Conservation (phyloP, 257 asterid genomes). For the Solanum chaucha region DNA sequence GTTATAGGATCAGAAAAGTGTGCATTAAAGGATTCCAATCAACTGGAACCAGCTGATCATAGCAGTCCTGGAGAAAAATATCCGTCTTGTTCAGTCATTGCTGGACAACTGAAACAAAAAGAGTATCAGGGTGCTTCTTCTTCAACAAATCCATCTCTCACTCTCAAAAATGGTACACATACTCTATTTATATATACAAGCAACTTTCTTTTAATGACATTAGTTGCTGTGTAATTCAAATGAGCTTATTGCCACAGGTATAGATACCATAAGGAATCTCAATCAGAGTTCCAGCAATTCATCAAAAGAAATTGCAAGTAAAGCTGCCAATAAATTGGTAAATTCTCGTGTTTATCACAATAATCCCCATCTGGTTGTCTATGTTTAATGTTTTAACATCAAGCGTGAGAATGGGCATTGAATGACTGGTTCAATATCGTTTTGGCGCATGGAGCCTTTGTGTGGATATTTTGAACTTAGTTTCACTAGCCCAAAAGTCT, state of each 20-base stretch:
- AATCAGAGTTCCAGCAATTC: constrained; percentile 10
- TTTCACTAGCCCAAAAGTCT: not conserved
- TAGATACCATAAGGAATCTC: not conserved
- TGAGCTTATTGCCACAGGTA: constrained; percentile 14
- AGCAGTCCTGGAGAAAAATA: not conserved
- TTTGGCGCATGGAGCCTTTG: not conserved
- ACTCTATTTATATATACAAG: not conserved
- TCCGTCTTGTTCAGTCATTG: not conserved
- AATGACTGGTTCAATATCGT: not conserved
- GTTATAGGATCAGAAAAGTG: constrained; percentile 7
- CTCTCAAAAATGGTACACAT: constrained; percentile 11
- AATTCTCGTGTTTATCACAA: not conserved
- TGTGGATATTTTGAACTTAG: not conserved
- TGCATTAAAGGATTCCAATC: constrained; percentile 1
- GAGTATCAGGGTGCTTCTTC: not conserved
- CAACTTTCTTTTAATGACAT: not conserved
- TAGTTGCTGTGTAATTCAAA: not conserved
- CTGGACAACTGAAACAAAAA: constrained; percentile 7
- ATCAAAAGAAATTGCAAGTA: constrained; percentile 8
- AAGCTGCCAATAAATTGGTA: constrained; percentile 8
- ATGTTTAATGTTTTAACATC: not conserved
- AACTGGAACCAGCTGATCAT: not conserved
- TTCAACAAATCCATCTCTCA: constrained; percentile 11
- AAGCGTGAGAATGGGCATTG: not conserved
- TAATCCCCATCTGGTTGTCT: not conserved